phyloP scores from a whole-genome alignment of 352 stramenopile genomes.

The Phytophthora meadii region DNA sequence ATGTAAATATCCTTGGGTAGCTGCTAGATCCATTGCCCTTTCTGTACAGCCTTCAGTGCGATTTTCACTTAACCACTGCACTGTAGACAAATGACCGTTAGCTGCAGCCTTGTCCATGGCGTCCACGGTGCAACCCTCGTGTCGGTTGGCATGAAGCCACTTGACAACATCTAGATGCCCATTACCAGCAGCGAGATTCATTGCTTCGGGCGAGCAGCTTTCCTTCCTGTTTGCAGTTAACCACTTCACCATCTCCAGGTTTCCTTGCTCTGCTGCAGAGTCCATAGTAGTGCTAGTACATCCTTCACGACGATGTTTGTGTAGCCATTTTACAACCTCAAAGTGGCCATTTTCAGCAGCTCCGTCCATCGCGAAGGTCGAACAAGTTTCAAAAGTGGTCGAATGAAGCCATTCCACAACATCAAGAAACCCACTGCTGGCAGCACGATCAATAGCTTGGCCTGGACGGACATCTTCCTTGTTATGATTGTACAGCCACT shows the following conservation, averaged over 20 bases:
- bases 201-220: too few relatives aligned
- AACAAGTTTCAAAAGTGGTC: slow-evolving; percentile 14
- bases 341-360: slow-evolving; percentile 1
- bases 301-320: slow-evolving; percentile 5
- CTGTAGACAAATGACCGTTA: slow-evolving; percentile 10
- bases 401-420: slow-evolving; percentile 23
- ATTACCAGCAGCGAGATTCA: too few relatives aligned
- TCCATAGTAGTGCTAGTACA: slow-evolving; percentile 15
- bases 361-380: slow-evolving; percentile 10
- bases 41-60: background rate
- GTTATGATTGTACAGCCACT: slow-evolving; percentile 3
- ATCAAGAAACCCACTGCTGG: slow-evolving; percentile 12
- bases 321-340: slow-evolving; percentile 1
- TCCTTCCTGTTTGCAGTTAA: too few relatives aligned
- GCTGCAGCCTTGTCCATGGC: slow-evolving; percentile 10
- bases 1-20: slow-evolving; percentile 1
- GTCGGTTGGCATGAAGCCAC: slow-evolving; percentile 8
- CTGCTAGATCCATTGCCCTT: background rate
- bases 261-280: slow-evolving; percentile 4
- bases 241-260: slow-evolving; percentile 12
- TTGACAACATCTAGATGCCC: too few relatives aligned
- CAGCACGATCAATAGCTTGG: slow-evolving; percentile 6
- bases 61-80: slow-evolving; percentile 14
- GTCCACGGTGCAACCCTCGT: slow-evolving; percentile 10
- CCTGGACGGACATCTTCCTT: background rate